phyloP scores from a whole-genome alignment of 2,329 filamentous ascomycete species.

The Colletotrichum lini region DNA sequence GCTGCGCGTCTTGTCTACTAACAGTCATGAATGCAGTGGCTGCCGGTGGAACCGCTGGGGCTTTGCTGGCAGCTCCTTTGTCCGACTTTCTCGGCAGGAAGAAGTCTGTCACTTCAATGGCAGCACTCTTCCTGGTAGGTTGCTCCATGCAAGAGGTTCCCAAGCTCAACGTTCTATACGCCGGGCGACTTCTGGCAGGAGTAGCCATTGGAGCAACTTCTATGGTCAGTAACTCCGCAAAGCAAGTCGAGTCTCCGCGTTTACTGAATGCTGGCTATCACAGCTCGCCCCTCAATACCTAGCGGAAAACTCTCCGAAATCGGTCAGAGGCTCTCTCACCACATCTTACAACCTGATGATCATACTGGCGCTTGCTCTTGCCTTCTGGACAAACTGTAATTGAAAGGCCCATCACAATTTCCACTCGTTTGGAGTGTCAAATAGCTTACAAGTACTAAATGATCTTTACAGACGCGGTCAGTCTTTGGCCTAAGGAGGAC shows the following conservation, averaged over 20 bases:
- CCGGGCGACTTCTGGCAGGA: slow-evolving; percentile 54
- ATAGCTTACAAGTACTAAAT: not conserved
- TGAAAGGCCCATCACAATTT: too few relatives aligned
- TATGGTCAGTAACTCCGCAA: slow-evolving; percentile 44
- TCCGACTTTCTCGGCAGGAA: slow-evolving; percentile 56
- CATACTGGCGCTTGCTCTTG: slow-evolving; percentile 52
- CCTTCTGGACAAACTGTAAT: slow-evolving; percentile 51
- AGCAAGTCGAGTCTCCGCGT: too few relatives aligned
- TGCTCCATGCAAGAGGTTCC: slow-evolving; percentile 54
- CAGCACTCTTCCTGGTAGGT: slow-evolving; percentile 51
- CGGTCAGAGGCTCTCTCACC: slow-evolving; percentile 56
- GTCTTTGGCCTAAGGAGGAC: slow-evolving; percentile 47
- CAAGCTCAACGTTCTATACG: slow-evolving; percentile 53
- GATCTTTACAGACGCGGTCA: slow-evolving; percentile 42
- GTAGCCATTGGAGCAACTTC: slow-evolving; percentile 53
- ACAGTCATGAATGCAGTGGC: slow-evolving; percentile 46
- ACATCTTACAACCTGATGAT: slow-evolving; percentile 58
- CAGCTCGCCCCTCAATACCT: slow-evolving; percentile 57
- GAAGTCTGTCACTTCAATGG: slow-evolving; percentile 52
- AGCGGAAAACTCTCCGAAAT: slow-evolving; percentile 57
- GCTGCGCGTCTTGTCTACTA: slow-evolving; percentile 13
- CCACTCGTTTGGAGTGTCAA: accelerated
- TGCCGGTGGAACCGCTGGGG: slow-evolving; percentile 55
- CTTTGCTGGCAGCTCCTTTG: slow-evolving; percentile 53
- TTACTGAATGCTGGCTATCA: not conserved